Evolutionary conservation across 495 filamentous ascomycete genomes (phyloP).

Genomic region (Neurospora sublineolata): DNA sequence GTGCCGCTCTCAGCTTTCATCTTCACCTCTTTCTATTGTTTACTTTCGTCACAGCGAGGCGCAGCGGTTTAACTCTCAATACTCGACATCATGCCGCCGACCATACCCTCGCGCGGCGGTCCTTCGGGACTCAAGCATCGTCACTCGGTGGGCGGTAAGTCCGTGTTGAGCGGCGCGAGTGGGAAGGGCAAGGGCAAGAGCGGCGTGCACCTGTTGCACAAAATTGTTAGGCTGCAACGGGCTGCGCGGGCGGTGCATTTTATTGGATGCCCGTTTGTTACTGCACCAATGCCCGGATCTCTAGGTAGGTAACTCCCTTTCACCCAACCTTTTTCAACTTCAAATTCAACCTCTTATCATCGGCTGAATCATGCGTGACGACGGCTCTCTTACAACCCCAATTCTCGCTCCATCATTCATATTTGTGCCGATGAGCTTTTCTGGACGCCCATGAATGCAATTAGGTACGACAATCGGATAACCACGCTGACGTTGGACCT

Average conservation of each 20-base stretch:
- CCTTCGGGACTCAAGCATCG: conserved; percentile 5
- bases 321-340: neutral
- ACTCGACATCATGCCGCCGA: conserved; percentile 13
- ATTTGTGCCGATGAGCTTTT: too few species aligned
- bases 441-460: neutral
- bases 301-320: neutral
- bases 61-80: neutral
- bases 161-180: neutral
- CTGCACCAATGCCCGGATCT: neutral
- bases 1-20: neutral
- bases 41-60: neutral
- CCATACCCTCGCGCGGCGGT: conserved; percentile 13
- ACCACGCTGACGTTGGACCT: neutral
- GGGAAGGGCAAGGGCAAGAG: conserved; percentile 6
- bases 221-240: neutral
- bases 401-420: neutral
- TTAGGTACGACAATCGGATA: neutral
- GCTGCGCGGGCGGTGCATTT: neutral
- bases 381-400: neutral
- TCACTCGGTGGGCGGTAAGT: conserved; percentile 9
- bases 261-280: neutral
- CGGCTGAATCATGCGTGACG: neutral
- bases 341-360: neutral
- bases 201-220: neutral
- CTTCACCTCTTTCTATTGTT: neutral